Evolutionary conservation across 495 filamentous ascomycete genomes (phyloP), one percentile per base, ranked within the genome.

Genomic region (Neurospora tetrasperma): DNA sequence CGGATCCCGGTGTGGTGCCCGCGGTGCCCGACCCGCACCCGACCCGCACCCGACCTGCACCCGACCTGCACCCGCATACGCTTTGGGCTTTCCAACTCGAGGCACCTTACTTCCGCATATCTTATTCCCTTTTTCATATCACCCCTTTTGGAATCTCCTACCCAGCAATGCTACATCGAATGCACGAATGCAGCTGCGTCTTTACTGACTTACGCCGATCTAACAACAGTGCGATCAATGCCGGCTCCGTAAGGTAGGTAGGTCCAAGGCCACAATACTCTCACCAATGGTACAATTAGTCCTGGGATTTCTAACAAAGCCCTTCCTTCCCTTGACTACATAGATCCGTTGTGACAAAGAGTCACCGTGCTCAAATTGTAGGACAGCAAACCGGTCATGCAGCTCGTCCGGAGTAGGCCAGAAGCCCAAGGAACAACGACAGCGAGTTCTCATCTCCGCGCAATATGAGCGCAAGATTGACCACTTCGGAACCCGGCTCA

Each of bases 381-480:
- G 85, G 71, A 88, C 86, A 4, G 89, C 88, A 14, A 86, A 87
- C 74, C 78, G 85, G 16, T 59, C 76, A 11, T 86, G 85, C 74
- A 88, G 88, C 72, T 90, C 88, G 1, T 90, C 88, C 11, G 88
- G 88, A 0, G 83, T 85, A 20, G 87, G 87, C 27, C 89, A 88
- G 75, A 87, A 86, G 73, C 85, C 87, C 31, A 83, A 83, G 72
- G 89, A 90, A 77, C 82, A 83, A 46, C 84, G 88, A 18, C 88
- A 90, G 75, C 83, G 90, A 41, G 88, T 92, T 9, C 79, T 91
- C 59, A 91, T 92, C 72, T 91, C 89, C 4, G 87, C 87, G 74
- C 88, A 91, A 83, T 92, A 92, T 78, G 90, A 92, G 79, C 85
- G 83, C 73, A 92, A 92, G 79, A 90, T 92, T 68, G 90, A 91